Conservation (phyloP, 1,284 basidiomycete genomes). For the Pholiota adiposa region DNA sequence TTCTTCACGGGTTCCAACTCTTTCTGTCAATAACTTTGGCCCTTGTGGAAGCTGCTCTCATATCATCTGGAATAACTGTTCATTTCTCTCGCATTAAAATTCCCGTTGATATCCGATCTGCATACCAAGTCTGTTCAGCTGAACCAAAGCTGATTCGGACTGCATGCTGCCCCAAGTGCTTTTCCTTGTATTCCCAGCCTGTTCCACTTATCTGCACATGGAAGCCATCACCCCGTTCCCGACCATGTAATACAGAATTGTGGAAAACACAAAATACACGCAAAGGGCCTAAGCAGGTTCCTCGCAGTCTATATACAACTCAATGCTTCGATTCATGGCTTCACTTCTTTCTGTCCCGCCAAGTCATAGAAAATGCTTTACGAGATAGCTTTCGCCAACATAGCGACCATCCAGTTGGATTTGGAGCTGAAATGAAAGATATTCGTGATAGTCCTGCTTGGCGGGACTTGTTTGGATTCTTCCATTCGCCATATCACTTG, state of each 20-base stretch:
- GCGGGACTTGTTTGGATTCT: background rate
- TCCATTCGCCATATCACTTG: conserved; percentile 13
- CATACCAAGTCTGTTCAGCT: conserved; percentile 7
- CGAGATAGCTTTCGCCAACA: background rate
- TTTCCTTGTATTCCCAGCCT: conserved; percentile 17
- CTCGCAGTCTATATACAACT: background rate
- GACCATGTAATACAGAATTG: background rate
- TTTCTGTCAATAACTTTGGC: background rate
- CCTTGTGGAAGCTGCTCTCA: background rate
- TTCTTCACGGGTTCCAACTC: background rate
- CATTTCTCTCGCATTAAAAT: background rate
- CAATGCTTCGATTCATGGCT: conserved; percentile 1
- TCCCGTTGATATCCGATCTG: conserved; percentile 24
- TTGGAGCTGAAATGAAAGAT: background rate
- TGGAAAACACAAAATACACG: background rate
- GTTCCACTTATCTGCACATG: background rate
- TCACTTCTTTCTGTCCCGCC: background rate
- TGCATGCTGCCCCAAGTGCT: conserved; percentile 33
- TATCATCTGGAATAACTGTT: background rate
- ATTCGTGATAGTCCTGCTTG: background rate
- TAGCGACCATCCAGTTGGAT: background rate
- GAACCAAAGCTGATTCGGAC: conserved; percentile 27
- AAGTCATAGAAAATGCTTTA: background rate
- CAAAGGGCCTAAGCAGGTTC: background rate
- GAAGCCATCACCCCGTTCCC: background rate